Percentiles rank a stretch among this genome's conserved stretches.
phyloP scores from a whole-genome alignment of 2,329 filamentous ascomycete species.

The Hypoxylon sp. region DNA sequence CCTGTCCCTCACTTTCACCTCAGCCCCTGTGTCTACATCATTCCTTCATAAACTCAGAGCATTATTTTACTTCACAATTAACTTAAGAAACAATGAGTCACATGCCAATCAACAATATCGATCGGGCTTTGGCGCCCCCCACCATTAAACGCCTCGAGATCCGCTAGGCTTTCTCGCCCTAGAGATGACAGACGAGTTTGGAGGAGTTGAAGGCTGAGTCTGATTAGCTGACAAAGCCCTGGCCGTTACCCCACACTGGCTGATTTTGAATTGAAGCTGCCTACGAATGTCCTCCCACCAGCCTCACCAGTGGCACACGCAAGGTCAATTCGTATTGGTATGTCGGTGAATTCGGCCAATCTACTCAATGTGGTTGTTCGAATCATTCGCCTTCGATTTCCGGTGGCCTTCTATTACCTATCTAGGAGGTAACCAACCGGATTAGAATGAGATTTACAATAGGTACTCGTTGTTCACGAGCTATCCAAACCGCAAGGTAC shows the following conservation, averaged over 20 bases:
- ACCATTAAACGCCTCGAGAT: neutral
- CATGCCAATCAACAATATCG: neutral
- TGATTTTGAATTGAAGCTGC: neutral
- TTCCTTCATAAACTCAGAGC: no score
- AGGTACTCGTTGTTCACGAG: neutral
- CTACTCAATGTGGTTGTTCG: neutral
- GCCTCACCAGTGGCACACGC: neutral
- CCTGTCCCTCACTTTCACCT: no score
- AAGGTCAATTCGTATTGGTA: slow-evolving; percentile 1
- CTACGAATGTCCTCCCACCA: neutral
- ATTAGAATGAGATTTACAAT: neutral
- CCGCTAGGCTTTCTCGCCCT: neutral
- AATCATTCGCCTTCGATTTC: neutral
- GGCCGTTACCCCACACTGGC: neutral
- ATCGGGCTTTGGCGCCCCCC: neutral
- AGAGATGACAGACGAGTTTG: neutral
- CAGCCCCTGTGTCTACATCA: no score
- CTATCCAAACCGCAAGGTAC: neutral
- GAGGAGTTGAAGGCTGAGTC: neutral
- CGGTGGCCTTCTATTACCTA: neutral
- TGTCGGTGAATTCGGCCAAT: neutral
- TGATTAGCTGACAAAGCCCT: neutral
- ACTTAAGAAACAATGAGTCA: neutral
- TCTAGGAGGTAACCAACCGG: neutral
- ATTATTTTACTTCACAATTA: no score